Conservation (phyloP, 768 basidiomycete genomes). For the Cantharellus cinnabarinus region DNA sequence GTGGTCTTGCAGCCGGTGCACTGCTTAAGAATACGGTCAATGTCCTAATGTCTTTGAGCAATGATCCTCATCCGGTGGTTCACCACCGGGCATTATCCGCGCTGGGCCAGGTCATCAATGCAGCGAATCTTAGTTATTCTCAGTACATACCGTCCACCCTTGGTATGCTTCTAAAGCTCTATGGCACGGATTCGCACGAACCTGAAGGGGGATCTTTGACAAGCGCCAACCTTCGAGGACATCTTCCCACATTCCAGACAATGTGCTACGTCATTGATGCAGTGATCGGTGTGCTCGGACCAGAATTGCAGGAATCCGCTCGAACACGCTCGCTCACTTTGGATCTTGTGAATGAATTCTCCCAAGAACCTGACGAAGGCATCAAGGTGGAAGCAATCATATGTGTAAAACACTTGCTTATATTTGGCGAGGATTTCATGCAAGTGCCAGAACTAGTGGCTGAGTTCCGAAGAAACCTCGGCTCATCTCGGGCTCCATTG, state of each 20-base stretch:
- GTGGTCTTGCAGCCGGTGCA: conserved; percentile 85
- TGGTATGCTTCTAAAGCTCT: conserved; percentile 77
- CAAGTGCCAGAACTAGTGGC: conserved; percentile 62
- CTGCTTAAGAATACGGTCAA: conserved; percentile 90
- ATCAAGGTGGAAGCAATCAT: conserved; percentile 86
- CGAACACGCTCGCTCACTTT: conserved; percentile 63
- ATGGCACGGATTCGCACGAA: conserved; percentile 79
- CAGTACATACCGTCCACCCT: conserved; percentile 77
- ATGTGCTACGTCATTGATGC: conserved; percentile 86
- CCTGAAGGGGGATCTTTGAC: conserved; percentile 69
- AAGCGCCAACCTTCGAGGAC: conserved; percentile 73
- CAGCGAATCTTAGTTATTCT: conserved; percentile 79
- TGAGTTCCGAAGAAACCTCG: conserved; percentile 58
- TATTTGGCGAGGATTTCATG: conserved; percentile 78
- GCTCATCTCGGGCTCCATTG: conserved; percentile 61
- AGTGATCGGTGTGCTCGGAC: conserved; percentile 81
- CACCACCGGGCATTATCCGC: conserved; percentile 87
- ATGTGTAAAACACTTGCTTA: conserved; percentile 89
- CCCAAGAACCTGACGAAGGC: conserved; percentile 67
- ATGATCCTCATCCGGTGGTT: conserved; percentile 90
- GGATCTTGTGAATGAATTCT: conserved; percentile 70
- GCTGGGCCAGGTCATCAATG: conserved; percentile 68
- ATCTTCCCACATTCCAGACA: conserved; percentile 79
- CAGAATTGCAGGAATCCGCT: conserved; percentile 79
- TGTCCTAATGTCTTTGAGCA: conserved; percentile 82